These are phyloP conservation scores for Thermomyces lanuginosus DNA, from an alignment of 2,329 filamentous ascomycete species.

Conservation along the genomic window DNA sequence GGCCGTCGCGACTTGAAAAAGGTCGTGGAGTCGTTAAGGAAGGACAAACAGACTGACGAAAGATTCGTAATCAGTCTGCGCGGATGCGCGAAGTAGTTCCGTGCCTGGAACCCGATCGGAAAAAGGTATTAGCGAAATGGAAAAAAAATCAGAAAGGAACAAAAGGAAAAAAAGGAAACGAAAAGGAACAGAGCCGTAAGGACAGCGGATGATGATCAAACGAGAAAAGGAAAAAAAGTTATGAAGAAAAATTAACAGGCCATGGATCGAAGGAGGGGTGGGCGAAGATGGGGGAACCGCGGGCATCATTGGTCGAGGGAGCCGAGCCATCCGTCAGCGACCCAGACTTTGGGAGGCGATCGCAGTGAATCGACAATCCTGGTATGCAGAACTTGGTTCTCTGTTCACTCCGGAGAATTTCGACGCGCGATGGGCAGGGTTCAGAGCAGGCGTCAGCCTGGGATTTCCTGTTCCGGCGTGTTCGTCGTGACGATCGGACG, in stretches of 20 bases:
- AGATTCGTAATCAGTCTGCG: conserved; percentile 14
- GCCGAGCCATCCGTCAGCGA: too few relatives aligned
- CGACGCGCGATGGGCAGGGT: too few relatives aligned
- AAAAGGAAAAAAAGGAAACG: conserved; percentile 1
- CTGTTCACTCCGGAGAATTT: too few relatives aligned
- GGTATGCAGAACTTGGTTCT: too few relatives aligned
- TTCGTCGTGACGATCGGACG: too few relatives aligned
- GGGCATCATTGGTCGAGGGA: too few relatives aligned
- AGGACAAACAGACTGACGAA: conserved; percentile 20
- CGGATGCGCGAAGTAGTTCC: conserved; percentile 6
- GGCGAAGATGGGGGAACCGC: too few relatives aligned
- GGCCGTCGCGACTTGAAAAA: conserved; percentile 14
- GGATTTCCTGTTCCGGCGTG: too few relatives aligned
- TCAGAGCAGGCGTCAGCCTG: too few relatives aligned
- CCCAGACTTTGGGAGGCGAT: too few relatives aligned
- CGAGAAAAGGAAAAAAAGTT: background rate
- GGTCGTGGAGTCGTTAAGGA: conserved; percentile 28
- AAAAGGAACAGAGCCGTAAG: background rate
- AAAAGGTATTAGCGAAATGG: conserved; percentile 6
- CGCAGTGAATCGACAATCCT: too few relatives aligned
- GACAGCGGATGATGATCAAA: background rate
- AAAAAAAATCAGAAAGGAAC: background rate
- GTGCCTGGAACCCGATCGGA: conserved; percentile 3
- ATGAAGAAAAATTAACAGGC: background rate
- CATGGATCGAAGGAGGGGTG: conserved; percentile 1